Evolutionary conservation across 305 asterid species (phyloP).

Genomic region (Fraxinus velutina): DNA sequence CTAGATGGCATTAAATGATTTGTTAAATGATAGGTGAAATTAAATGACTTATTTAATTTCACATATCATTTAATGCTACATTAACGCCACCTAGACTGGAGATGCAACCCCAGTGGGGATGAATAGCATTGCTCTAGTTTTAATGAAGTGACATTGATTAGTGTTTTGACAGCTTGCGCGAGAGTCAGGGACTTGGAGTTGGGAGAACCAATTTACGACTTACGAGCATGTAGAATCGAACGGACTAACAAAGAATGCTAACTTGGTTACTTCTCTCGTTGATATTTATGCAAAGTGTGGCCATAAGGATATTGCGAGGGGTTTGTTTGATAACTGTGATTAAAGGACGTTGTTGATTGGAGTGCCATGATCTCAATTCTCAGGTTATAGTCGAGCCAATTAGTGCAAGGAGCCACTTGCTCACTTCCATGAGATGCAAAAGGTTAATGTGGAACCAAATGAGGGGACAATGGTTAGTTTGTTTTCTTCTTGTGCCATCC

Average conservation of each 20-base stretch:
- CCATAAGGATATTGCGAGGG: conserved; percentile 35
- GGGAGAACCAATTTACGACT: conserved; percentile 34
- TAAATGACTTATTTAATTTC: no score
- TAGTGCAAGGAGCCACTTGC: conserved; percentile 32
- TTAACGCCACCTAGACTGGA: no score
- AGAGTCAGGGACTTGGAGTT: conserved; percentile 35
- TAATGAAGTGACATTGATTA: conserved; percentile 33
- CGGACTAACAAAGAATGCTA: conserved; percentile 23
- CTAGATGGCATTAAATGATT: no score
- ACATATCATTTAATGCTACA: no score
- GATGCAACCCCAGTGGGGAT: no score
- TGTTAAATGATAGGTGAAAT: no score
- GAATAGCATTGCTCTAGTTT: neutral
- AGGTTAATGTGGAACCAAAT: conserved; percentile 40
- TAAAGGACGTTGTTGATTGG: conserved; percentile 27
- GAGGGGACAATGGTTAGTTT: conserved; percentile 44
- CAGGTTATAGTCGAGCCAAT: conserved; percentile 35
- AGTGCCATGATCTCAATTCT: conserved; percentile 29
- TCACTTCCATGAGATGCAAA: conserved; percentile 40
- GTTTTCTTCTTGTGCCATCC: conserved; percentile 37
- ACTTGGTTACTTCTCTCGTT: conserved; percentile 39
- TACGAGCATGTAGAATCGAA: conserved; percentile 27
- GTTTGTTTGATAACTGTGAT: conserved; percentile 26
- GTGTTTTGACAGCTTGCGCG: conserved; percentile 41
- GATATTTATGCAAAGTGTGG: conserved; percentile 21